phyloP scores from a whole-genome alignment of 345 rosid species.

The Angophora floribunda region DNA sequence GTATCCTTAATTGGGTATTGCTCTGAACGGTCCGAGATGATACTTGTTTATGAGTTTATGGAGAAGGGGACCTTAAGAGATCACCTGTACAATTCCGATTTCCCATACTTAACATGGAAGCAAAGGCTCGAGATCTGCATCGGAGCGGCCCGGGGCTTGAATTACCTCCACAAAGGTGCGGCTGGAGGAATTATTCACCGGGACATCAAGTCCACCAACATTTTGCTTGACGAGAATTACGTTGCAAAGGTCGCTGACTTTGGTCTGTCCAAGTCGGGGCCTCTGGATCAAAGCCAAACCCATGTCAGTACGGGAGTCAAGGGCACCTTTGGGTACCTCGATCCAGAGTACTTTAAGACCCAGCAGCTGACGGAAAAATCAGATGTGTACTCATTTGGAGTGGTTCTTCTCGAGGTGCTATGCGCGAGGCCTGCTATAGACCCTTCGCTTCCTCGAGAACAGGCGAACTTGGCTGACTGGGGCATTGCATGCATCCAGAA shows the following conservation, averaged over 20 bases:
- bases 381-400: conserved; percentile 48
- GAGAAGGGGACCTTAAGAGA: conserved; percentile 42
- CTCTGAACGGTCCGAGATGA: conserved; percentile 47
- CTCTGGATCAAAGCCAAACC: conserved; percentile 6
- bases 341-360: conserved; percentile 40
- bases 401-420: conserved; percentile 40
- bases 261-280: conserved; percentile 36
- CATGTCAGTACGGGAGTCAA: conserved; percentile 30
- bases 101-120: conserved; percentile 31
- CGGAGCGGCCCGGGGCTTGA: conserved; percentile 42
- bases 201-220: conserved; percentile 51
- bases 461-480: conserved; percentile 48
- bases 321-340: conserved; percentile 51
- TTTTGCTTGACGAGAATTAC: conserved; percentile 29
- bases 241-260: conserved; percentile 55
- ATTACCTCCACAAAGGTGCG: conserved; percentile 37
- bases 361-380: conserved; percentile 48
- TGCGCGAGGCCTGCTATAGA: conserved; percentile 38
- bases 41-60: conserved; percentile 50
- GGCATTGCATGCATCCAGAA: conserved; percentile 10
- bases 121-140: conserved; percentile 54
- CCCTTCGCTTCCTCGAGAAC: conserved; percentile 16
- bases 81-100: conserved; percentile 25
- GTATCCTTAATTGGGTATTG: conserved; percentile 67
- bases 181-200: conserved; percentile 41